phyloP scores from a whole-genome alignment of 306 rosid species.

The Oemleria cerasiformis region DNA sequence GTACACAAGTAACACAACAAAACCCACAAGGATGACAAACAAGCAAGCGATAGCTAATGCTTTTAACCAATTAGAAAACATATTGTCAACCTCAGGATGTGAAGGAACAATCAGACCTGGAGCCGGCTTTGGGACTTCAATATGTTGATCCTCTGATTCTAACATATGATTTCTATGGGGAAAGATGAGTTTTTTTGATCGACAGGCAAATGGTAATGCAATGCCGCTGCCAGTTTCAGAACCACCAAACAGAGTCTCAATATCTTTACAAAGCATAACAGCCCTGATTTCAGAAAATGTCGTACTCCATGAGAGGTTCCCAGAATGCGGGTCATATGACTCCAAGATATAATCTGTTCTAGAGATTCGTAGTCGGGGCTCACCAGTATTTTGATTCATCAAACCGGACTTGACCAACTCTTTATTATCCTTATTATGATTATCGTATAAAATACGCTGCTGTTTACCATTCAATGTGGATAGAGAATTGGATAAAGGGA shows the following conservation, averaged over 20 bases:
- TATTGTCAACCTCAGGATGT: slow-evolving; percentile 19
- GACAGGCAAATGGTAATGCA: slow-evolving; percentile 63
- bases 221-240: slow-evolving; percentile 41
- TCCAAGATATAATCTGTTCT: slow-evolving; percentile 64
- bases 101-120: slow-evolving; percentile 35
- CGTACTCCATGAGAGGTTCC: slow-evolving; percentile 63
- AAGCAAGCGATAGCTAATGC: slow-evolving; percentile 25
- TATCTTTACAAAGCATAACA: slow-evolving; percentile 49
- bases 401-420: slow-evolving; percentile 34
- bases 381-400: slow-evolving; percentile 26
- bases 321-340: slow-evolving; percentile 43
- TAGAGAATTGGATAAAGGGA: slow-evolving; percentile 27
- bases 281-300: slow-evolving; percentile 61
- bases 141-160: slow-evolving; percentile 15
- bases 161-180: slow-evolving; percentile 39
- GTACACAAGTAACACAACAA: slow-evolving; percentile 22
- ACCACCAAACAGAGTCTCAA: slow-evolving; percentile 28
- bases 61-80: slow-evolving; percentile 24
- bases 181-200: slow-evolving; percentile 42
- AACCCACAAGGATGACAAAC: slow-evolving; percentile 25
- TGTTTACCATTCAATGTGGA: slow-evolving; percentile 32
- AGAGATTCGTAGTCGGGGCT: slow-evolving; percentile 46
- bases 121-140: slow-evolving; percentile 30
- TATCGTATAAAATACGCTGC: slow-evolving; percentile 12
- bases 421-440: slow-evolving; percentile 19